phyloP scores from a whole-genome alignment of 306 rosid species.

The Castanea crenata region DNA sequence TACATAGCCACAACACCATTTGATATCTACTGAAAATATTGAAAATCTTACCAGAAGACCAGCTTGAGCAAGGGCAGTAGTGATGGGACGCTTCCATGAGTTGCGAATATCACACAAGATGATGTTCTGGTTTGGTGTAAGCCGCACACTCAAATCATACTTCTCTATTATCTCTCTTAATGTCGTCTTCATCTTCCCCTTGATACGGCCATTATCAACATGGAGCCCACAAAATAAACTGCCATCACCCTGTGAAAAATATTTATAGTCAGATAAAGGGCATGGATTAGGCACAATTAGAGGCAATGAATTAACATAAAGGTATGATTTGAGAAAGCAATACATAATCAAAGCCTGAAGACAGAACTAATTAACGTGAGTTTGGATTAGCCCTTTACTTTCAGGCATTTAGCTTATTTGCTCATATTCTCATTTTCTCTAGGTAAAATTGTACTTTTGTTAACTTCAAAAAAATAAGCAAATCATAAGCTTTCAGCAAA shows the following conservation, averaged over 20 bases:
- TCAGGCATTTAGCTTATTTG: too few relatives aligned
- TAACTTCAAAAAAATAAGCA: too few relatives aligned
- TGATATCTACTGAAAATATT: constrained; percentile 17
- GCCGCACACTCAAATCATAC: constrained; percentile 70
- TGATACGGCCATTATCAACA: constrained; percentile 88
- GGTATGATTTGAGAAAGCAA: constrained; percentile 12
- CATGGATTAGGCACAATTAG: neutral
- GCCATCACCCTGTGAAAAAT: constrained; percentile 77
- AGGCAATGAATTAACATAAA: constrained; percentile 4
- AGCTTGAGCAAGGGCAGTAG: constrained; percentile 83
- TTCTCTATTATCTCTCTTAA: constrained; percentile 89
- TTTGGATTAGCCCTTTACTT: too few relatives aligned
- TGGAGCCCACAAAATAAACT: constrained; percentile 81
- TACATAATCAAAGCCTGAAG: neutral
- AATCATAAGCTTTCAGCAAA: neutral
- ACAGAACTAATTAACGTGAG: neutral
- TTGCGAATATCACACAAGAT: constrained; percentile 79
- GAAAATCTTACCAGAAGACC: constrained; percentile 83
- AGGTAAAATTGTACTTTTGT: too few relatives aligned
- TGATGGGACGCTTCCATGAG: constrained; percentile 91
- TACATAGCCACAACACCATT: neutral
- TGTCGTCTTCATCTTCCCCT: constrained; percentile 78
- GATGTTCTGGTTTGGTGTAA: constrained; percentile 93
- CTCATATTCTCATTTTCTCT: too few relatives aligned
- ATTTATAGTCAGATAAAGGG: constrained; percentile 9